Conservation (phyloP, 768 basidiomycete genomes). For the Porpolomopsis calyptriformis region DNA sequence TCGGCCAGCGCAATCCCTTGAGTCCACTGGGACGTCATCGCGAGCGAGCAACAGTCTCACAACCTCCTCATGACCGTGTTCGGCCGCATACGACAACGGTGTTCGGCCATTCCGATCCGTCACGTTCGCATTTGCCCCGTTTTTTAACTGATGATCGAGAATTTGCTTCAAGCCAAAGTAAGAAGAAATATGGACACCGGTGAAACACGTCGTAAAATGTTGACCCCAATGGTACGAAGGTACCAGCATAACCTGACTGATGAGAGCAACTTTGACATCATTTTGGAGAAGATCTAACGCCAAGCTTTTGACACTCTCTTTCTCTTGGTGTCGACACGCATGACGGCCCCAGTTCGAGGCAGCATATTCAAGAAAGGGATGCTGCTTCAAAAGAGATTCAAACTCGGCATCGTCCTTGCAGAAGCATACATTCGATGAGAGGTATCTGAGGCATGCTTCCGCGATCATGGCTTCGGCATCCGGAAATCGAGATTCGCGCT, state of each 20-base stretch:
- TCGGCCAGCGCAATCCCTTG: not conserved
- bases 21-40: not conserved
- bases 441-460: constrained; percentile 1
- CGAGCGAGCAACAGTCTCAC: not conserved
- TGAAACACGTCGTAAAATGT: not conserved
- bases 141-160: not conserved
- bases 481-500: not conserved
- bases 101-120: not conserved
- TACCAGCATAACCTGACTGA: not conserved
- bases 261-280: not conserved
- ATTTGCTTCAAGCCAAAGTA: not conserved
- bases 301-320: not conserved
- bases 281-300: not conserved
- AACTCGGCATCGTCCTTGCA: not conserved
- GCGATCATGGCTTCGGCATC: constrained; percentile 1
- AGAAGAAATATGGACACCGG: not conserved
- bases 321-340: constrained; percentile 4
- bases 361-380: constrained; percentile 7
- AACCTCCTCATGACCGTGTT: not conserved
- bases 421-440: not conserved
- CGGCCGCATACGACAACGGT: not conserved
- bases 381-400: too few species aligned
- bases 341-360: constrained; percentile 7
- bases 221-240: not conserved
- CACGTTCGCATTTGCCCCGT: not conserved